Percentiles rank a stretch among this genome's conserved stretches.
phyloP scores from a whole-genome alignment of 768 basidiomycete genomes.

The Lactarius quietus region DNA sequence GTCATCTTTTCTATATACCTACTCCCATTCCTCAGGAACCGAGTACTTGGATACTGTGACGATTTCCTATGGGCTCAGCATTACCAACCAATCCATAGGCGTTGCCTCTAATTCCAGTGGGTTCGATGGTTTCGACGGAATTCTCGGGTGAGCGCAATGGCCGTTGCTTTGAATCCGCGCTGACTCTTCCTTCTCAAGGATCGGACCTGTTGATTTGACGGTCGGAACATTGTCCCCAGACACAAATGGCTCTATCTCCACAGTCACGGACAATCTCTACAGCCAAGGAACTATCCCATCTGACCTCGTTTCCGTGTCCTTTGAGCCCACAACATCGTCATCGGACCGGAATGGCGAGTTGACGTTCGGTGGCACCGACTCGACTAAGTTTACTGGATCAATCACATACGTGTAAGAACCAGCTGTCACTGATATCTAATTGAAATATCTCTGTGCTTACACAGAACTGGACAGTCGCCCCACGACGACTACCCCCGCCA shows the following conservation, averaged over 20 bases:
- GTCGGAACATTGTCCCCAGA: slow-evolving; percentile 23
- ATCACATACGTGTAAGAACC: background rate
- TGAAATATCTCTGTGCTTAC: no score
- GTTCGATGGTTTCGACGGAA: slow-evolving; percentile 37
- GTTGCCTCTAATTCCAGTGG: slow-evolving; percentile 32
- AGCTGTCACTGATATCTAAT: background rate
- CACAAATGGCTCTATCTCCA: slow-evolving; percentile 24
- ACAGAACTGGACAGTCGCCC: no score
- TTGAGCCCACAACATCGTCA: no score
- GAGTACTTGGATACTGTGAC: no score
- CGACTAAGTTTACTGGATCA: no score
- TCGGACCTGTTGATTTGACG: slow-evolving; percentile 36
- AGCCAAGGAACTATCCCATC: no score
- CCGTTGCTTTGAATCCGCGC: background rate
- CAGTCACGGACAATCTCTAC: no score
- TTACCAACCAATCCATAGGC: slow-evolving; percentile 38
- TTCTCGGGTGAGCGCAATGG: slow-evolving; percentile 32
- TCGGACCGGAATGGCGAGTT: no score
- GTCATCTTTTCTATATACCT: background rate
- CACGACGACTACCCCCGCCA: no score
- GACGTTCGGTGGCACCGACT: no score
- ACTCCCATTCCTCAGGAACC: background rate
- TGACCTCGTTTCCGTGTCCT: no score
- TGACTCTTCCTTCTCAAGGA: slow-evolving; percentile 21
- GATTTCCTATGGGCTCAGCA: slow-evolving; percentile 11